Base-by-base conservation (phyloP, 2,329 filamentous ascomycete genomes). In the Botryosphaeria agaves region DNA sequence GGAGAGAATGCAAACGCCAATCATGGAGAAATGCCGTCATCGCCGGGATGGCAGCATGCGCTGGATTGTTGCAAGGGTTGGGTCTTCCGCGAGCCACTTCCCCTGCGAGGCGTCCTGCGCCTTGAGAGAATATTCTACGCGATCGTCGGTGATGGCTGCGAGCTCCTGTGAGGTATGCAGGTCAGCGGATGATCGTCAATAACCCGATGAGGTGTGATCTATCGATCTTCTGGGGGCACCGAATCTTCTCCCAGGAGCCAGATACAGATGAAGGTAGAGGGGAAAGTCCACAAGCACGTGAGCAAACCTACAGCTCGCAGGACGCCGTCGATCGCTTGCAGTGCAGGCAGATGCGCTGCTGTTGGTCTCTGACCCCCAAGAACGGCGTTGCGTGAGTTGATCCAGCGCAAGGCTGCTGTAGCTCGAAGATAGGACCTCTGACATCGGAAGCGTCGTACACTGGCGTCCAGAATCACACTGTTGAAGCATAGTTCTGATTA, bases 31-130 rank as follows among this genome's bases (percentile, higher is more conserved):
- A n/a, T n/a, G n/a, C n/a, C n/a, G n/a, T n/a, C n/a, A 23, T 23
- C 20, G 20, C 8, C 20, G 20, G 12, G 20, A 3, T 12, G 8
- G 20, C 20, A 27, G 11, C 26, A 14, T 14, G 28, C 52, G 52
- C 36, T 54, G 56, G 28, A 72, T 67, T 14, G 55, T 53, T 11
- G 56, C 53, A 34, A 74, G 50, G 5, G 63, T 56, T 3, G 71
- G 71, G 42, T 75, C 71, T 36, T 76, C 71, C 21, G 53, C 51
- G 26, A 73, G 53, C 69, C 70, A 76, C 51, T 72, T 70, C 23
- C 66, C 64, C 38, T 68, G 65, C 25, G 62, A 52, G 26, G 54
- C 42, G 42, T 75, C 71, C 24, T 65, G 61, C 16, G 58, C 52
- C 36, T 64, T 61, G 12, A 75, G 58, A 18, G 66, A 64, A 33